phyloP scores from a whole-genome alignment of 345 rosid genomes.

The Gossypium raimondii region DNA sequence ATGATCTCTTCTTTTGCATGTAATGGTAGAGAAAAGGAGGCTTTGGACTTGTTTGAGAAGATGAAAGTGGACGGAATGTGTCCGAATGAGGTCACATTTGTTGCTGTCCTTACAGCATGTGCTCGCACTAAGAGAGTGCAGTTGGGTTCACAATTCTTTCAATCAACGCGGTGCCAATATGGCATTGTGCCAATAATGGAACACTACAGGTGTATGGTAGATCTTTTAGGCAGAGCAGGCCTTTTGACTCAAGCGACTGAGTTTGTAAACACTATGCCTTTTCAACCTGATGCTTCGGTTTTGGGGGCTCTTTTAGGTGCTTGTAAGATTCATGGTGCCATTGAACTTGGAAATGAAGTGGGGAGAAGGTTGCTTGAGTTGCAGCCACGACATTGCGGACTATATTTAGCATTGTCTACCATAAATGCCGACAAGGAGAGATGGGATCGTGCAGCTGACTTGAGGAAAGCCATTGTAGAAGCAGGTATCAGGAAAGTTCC shows the following conservation, averaged over 20 bases:
- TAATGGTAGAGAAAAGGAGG: conserved; percentile 44
- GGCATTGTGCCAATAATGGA: conserved; percentile 52
- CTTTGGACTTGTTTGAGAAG: conserved; percentile 51
- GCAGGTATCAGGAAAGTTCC: conserved; percentile 44
- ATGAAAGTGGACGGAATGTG: conserved; percentile 33
- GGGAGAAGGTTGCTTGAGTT: conserved; percentile 43
- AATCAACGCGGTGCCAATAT: conserved; percentile 32
- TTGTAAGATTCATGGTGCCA: conserved; percentile 61
- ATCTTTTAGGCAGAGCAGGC: conserved; percentile 76
- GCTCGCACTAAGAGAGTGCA: conserved; percentile 49
- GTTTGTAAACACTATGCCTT: conserved; percentile 47
- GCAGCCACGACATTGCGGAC: conserved; percentile 52
- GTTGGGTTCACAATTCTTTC: conserved; percentile 43
- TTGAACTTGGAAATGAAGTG: conserved; percentile 43
- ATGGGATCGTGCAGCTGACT: conserved; percentile 51
- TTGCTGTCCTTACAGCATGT: conserved; percentile 62
- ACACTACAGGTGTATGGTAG: conserved; percentile 74
- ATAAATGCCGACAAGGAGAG: conserved; percentile 41
- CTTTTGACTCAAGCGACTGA: conserved; percentile 48
- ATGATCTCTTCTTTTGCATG: conserved; percentile 51
- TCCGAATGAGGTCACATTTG: conserved; percentile 58
- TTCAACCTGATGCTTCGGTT: conserved; percentile 58
- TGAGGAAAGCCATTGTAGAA: conserved; percentile 45
- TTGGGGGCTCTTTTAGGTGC: conserved; percentile 68
- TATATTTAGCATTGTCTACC: conserved; percentile 42